Conservation (phyloP, 164 flowering plant species). For the Nymphaea colorata region DNA sequence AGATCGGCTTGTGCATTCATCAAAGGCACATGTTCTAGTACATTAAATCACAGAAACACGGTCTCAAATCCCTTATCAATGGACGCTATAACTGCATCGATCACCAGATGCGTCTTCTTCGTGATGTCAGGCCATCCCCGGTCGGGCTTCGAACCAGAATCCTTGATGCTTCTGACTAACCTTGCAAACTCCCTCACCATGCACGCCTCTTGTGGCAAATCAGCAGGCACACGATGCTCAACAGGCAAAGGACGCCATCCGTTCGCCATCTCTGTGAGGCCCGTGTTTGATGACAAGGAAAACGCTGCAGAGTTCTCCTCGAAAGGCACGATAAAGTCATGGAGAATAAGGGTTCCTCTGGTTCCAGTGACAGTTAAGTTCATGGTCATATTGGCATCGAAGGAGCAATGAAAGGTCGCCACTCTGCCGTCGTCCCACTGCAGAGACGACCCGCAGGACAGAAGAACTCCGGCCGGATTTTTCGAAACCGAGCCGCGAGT, state of each 20-base stretch:
- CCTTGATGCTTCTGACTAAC: conserved; percentile 14
- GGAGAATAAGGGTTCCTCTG: conserved; percentile 16
- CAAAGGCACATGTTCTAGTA: no score
- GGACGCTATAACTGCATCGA: conserved; percentile 28
- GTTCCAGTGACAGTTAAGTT: conserved; percentile 18
- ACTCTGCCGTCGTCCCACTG: conserved; percentile 29
- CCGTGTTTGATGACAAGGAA: conserved; percentile 7
- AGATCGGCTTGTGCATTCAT: no score
- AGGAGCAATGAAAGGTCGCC: conserved; percentile 31
- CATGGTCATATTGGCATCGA: conserved; percentile 20
- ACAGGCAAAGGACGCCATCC: conserved; percentile 17
- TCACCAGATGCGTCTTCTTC: conserved; percentile 24
- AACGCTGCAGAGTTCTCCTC: conserved; percentile 15
- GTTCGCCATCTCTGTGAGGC: conserved; percentile 13
- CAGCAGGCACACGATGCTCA: conserved; percentile 12
- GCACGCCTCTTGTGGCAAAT: conserved; percentile 28
- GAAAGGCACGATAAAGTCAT: conserved; percentile 21
- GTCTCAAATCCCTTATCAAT: conserved; percentile 17
- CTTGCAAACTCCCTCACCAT: conserved; percentile 26
- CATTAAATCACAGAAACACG: conserved; percentile 4
- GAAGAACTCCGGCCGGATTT: conserved; percentile 24
- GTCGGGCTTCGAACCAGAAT: conserved; percentile 12
- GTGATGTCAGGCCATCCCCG: conserved; percentile 20
- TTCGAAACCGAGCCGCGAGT: conserved; percentile 7
- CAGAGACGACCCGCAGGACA: conserved; percentile 23